Conservation (phyloP, 2,329 filamentous ascomycete genomes). For the Venturia effusa region DNA sequence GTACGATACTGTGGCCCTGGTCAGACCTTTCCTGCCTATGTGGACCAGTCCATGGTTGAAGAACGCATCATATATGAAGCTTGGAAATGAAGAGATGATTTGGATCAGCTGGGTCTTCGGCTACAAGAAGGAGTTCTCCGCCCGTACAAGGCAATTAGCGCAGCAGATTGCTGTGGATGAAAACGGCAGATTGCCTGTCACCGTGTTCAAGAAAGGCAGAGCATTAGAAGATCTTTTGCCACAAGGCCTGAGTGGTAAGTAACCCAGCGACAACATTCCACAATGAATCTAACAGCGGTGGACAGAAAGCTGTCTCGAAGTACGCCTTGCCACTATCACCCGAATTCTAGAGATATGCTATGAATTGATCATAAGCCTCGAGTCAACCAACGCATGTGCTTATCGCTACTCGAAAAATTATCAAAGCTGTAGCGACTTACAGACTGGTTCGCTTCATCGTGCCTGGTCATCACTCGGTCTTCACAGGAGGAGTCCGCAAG, state of each 20-base stretch:
- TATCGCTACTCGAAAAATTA: background rate
- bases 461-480: background rate
- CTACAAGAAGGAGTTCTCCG: background rate
- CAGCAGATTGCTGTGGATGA: background rate
- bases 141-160: background rate
- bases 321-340: background rate
- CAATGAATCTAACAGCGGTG: background rate
- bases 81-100: slow-evolving; percentile 6
- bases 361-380: background rate
- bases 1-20: slow-evolving; percentile 7
- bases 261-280: background rate
- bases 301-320: background rate
- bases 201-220: background rate
- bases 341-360: background rate
- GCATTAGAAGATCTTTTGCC: background rate
- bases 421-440: background rate
- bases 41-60: slow-evolving; percentile 1
- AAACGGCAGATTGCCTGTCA: background rate
- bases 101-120: slow-evolving; percentile 11
- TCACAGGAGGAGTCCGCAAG: background rate
- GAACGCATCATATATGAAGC: background rate
- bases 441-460: background rate
- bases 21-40: slow-evolving; percentile 4
- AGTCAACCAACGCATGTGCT: background rate
- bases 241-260: background rate